Base-by-base conservation (phyloP, 208 protist genomes). In the Wallacemonas sp. region DNA sequence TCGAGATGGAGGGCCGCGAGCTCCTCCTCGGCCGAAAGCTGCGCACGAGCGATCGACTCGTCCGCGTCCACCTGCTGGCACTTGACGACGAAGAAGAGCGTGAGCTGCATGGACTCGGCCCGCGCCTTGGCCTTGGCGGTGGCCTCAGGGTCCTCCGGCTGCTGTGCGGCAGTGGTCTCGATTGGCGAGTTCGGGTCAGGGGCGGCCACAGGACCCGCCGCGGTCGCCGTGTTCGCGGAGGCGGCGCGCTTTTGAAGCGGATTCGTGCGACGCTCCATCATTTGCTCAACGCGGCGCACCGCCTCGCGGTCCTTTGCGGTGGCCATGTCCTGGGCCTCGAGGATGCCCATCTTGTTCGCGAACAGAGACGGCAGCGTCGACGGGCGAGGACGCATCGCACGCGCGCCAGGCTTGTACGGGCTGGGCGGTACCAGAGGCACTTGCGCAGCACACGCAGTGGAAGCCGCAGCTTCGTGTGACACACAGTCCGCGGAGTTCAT, bases 381-480 rank as follows among this genome's bases (percentile, higher is more conserved):
- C 2, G 57, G 57, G 4, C 39, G 57, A 5, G 33, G 26, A 32
- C 41, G 41, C 2, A 48, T 12, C 6, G 26, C 36, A 4, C 24
- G 39, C 3, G 41, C 39, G 19, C 34, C 39, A n/a, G 78, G 63
- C 36, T 74, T 68, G 74, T 89, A 93, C 14, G 87, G 87, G 61
- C 87, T 93, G 23, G 87, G 87, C 9, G 87, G 83, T 0, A 77
- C 60, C 0, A 78, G 72, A 1, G 75, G 72, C 21, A 73, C 48
- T 26, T 58, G 29, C 26, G 39, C 23, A 9, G 57, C 41, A 48
- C 38, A 38, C 52, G 32, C 32, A 4, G 52, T 0, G 12, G 1
- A 43, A 9, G 32, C 29, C 11, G 52, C 52, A 16, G 52, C 52
- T n/a, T 17, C 32, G 14, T 34, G 17, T 17, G 14, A 41, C 6